Base-by-base conservation (phyloP, 257 asterid genomes). In the Verbena officinalis region DNA sequence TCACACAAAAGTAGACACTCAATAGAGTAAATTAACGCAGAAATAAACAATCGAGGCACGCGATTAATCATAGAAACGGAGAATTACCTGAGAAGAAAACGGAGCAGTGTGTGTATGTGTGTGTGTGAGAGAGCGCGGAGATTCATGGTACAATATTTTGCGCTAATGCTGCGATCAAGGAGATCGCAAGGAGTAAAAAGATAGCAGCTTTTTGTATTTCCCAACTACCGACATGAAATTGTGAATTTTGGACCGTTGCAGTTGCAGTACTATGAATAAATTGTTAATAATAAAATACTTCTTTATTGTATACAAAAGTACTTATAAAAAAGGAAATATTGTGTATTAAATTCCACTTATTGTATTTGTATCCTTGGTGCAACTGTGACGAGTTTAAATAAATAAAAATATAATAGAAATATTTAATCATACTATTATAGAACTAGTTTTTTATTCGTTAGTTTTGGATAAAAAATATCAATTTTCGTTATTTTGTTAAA, bases 101-200 rank as follows among this genome's bases (percentile, higher is more conserved):
- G 48, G 1, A 33, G 24, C 40, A 36, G 75, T 13, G 46, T 7
- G 70, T 30, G 63, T 21, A 10, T 42, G 17, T 31, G 53, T 27
- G 68, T n/a, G 62, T 36, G 59, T 12, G 6, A 62, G 30, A 23
- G 56, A 21, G 23, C 55, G 49, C 51, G 11, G 8, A 31, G 69
- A 27, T 38, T 24, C 48, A 6, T 36, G 50, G 22, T 48, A 6
- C 55, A 54, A 34, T 46, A 43, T 72, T 64, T 71, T 63, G 72
- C 68, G 72, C 71, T 56, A 50, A 40, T 46, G 31, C 11, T 31
- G 44, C 4, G 45, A 54, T 42, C 38, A n/a, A 67, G 30, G 33
- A 27, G 14, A 42, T 15, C 19, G 27, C 46, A 15, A 68, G 33
- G 73, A 46, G 13, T 38, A 51, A 15, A 52, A 14, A 16, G 40